Evolutionary conservation across 2,329 filamentous ascomycete genomes (phyloP), one percentile per base, ranked within the genome.

Genomic region (Metarhizium brunneum): DNA sequence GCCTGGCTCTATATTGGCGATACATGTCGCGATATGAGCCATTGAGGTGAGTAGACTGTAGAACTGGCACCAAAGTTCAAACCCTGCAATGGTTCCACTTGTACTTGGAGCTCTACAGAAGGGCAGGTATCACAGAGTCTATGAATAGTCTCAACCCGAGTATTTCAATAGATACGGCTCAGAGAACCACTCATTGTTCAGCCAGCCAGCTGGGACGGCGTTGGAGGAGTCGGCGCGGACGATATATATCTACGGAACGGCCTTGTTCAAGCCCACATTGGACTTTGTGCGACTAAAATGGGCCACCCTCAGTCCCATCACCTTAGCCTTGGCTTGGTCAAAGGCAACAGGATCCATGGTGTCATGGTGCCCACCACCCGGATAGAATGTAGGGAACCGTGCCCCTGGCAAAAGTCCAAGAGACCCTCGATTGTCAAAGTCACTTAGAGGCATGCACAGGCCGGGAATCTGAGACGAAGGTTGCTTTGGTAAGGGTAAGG

Each of bases 1-100:
- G 65, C 69, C 73, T 58, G 69, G 65, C 63, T 78, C 76, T 57
- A 68, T 65, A 63, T 77, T 74, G 61, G 78, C 71, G 71, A 85
- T 75, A 67, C 81, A 83, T 63, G 73, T 78, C 67, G 78, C 79
- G 69, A 85, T 84, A 68, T 85, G 82, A 70, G 81, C 80, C 82
- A 85, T 85, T 69, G 68, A 35, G 47, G 36, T 32, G 43, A 14
- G 6, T 25, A 29, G n/a, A 25, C 25, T 25, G 3, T 25, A 25
- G 25, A 30, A 29, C 42, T 20, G 20, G 25, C 45, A 29, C 25
- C 14, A 2, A 18, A 18, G 18, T 18, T 18, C 18, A 18, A n/a
- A 30, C 8, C 30, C 6, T 16, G 20, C 47, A 20, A 30, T 53
- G 25, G 25, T 40, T 30, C 32, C 6, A 36, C 14, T 38, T 10